Base-by-base conservation (phyloP, 176 grass and related monocot genomes). In the Phoenix dactylifera region DNA sequence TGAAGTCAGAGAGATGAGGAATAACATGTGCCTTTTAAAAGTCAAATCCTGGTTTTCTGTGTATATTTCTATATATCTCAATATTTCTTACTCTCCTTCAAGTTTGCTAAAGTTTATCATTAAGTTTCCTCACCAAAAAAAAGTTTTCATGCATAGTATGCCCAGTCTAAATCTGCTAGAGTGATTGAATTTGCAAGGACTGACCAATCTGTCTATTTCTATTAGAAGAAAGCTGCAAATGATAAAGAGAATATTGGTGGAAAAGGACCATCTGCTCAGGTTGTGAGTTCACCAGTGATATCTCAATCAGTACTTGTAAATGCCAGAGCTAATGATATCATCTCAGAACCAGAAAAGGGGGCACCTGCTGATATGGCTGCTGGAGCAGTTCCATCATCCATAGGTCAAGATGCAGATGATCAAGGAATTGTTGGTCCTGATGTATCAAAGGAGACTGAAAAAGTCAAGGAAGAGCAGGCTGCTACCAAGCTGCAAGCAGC, bases 401-500 rank as follows among this genome's bases (percentile, higher is more conserved):
- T 78, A 15, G 67, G 24, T 75, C 80, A 71, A 82, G 68, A 16
- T 77, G 4, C 62, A 69, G 57, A 72, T 18, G 57, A 66, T 54
- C 63, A 76, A 70, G 79, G 26, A 22, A 61, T 75, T 57, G 50
- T 60, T 65, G 67, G 61, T n/a, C 54, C 71, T n/a, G 55, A 68
- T 32, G 7, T 63, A 68, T 80, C 66, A 32, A 32, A 69, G 48
- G 56, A 69, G 75, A 55, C 71, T 26, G 73, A 60, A 57, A 74
- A 82, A 69, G 26, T 70, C 55, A 66, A 61, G 53, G 87, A 88
- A 80, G 78, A 91, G 60, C 60, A 82, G 72, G 92, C 92, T 78
- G 87, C 92, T 62, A 68, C 69, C 22, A 91, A 83, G 78, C 78
- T 87, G 54, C 92, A 97, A 56, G 84, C 92, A 32, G 92, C 92